Base-by-base conservation (phyloP, 345 rosid genomes). In the Cochlearia excelsa region DNA sequence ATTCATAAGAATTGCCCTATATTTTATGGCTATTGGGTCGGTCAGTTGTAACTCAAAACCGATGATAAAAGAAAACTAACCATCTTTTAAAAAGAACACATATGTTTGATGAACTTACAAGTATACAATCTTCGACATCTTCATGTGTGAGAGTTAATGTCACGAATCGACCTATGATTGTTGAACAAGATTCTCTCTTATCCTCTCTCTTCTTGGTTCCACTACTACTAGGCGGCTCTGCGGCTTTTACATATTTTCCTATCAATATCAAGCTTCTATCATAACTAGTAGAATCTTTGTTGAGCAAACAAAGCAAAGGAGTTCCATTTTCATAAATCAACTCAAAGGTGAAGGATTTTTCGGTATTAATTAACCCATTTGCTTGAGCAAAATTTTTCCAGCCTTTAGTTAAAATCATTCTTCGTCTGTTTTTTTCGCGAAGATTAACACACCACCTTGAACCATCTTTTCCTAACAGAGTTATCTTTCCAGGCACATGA, bases 371-470 rank as follows among this genome's bases (percentile, higher is more conserved):
- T 39, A 63, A 9, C n/a, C 34, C 58, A 47, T 63, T 63, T 26
- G 57, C 51, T 42, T 42, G 33, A 7, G 56, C 42, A 26, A 63
- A 50, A 1, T 51, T 58, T 62, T 38, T 50, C 67, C 67, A 62
- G 11, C 67, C 67, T 3, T 61, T 61, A 28, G 56, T 56, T 39
- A 61, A 49, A 49, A 30, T 61, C 57, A 49, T 61, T 49, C 56
- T 38, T 39, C 0, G 23, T 16, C 48, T 39, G 11, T 31, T 30
- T 40, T 3, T 51, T 30, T 50, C 57, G 2, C 30, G 33, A 61
- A 38, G 48, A 27, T 42, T 50, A 26, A 26, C 39, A 2, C 26
- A 8, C 71, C 65, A 57, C 59, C 34, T 67, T 58, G 30, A 47
- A 55, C 57, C 59, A 48, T 58, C 65, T 50, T 34, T 58, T 3